These are phyloP conservation scores for Fomitopsis schrenkii DNA, from an alignment of 1,284 basidiomycete genomes.

Conservation along the genomic window DNA sequence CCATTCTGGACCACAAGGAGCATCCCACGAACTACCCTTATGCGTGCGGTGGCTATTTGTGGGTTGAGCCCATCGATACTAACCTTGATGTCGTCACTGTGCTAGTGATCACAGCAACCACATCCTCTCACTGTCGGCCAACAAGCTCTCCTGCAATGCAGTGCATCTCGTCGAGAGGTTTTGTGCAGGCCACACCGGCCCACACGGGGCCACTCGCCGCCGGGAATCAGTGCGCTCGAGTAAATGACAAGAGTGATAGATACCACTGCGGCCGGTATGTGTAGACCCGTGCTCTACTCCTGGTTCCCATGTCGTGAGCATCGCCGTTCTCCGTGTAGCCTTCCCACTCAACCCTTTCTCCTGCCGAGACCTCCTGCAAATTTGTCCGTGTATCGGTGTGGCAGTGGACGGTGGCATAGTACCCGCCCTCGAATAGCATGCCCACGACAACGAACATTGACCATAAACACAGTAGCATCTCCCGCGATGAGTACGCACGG, in stretches of 20 bases:
- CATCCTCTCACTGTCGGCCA: background rate
- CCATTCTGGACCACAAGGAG: too few relatives aligned
- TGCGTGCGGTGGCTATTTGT: too few relatives aligned
- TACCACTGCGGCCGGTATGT: slow-evolving; percentile 3
- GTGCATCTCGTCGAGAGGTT: background rate
- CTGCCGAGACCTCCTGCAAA: slow-evolving; percentile 1
- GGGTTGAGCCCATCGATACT: background rate
- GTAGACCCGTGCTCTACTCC: slow-evolving; percentile 3
- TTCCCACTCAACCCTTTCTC: slow-evolving; percentile 16
- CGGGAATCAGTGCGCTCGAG: slow-evolving; percentile 17
- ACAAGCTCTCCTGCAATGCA: slow-evolving; percentile 9
- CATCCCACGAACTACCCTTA: too few relatives aligned
- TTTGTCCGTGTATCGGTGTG: slow-evolving; percentile 2
- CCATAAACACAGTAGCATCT: background rate
- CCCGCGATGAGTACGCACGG: slow-evolving; percentile 7
- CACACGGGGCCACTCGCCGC: slow-evolving; percentile 13
- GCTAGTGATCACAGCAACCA: background rate
- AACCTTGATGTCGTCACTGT: background rate
- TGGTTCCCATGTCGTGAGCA: slow-evolving; percentile 7
- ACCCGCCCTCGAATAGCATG: slow-evolving; percentile 12
- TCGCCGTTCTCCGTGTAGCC: slow-evolving; percentile 6
- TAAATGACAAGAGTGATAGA: slow-evolving; percentile 22
- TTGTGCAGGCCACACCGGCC: background rate
- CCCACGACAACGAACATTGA: background rate
- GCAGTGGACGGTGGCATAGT: slow-evolving; percentile 22